phyloP scores from a whole-genome alignment of 257 asterid species.

The Petunia secreta region DNA sequence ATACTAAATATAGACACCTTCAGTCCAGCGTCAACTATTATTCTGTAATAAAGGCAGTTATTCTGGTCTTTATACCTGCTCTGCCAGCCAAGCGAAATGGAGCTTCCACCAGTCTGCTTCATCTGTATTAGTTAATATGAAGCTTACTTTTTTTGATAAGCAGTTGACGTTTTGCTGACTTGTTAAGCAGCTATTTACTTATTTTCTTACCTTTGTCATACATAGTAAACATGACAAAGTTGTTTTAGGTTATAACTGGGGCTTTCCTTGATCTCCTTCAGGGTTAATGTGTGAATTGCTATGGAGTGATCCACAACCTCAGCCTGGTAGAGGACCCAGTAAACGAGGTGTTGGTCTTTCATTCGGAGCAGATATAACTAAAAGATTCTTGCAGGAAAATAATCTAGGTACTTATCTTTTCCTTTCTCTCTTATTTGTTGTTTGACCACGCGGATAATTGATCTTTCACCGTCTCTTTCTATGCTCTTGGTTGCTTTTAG shows the following conservation, averaged over 20 bases:
- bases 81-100: background rate
- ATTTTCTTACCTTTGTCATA: background rate
- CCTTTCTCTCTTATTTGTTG: constrained; percentile 15
- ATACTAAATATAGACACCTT: background rate
- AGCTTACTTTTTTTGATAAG: background rate
- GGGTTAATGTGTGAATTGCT: constrained; percentile 97
- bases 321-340: constrained; percentile 98
- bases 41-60: background rate
- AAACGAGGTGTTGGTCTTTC: constrained; percentile 99
- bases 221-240: background rate
- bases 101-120: background rate
- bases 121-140: background rate
- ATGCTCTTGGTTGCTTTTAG: background rate
- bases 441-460: background rate
- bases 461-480: background rate
- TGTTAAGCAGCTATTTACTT: background rate
- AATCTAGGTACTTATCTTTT: constrained; percentile 57
- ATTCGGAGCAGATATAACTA: constrained; percentile 88
- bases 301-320: constrained; percentile 99
- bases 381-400: constrained; percentile 90
- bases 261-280: constrained; percentile 37
- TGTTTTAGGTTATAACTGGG: background rate
- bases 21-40: background rate
- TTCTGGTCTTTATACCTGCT: constrained; percentile 5
- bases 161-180: background rate